Evolutionary conservation across 169 alveolate genomes (phyloP).

Genomic region (Plasmodium ovale): DNA sequence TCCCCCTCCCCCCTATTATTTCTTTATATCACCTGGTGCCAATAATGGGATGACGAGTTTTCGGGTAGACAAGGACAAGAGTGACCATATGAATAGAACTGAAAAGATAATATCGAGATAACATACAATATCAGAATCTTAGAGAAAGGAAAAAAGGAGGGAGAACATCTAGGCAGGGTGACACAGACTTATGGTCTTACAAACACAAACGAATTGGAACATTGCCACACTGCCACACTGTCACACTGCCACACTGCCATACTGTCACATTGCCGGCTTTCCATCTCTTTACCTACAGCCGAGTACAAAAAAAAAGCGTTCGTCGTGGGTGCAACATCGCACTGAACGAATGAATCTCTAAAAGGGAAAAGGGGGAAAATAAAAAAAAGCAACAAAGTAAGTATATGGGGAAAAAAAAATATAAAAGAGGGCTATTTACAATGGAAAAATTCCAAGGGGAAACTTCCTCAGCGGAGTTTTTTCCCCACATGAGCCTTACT

Average conservation of each 20-base stretch:
- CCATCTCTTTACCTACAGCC: not conserved
- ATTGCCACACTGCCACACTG: too few relatives aligned
- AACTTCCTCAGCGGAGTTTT: not conserved
- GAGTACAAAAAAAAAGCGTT: slow-evolving; percentile 31
- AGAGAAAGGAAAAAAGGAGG: too few relatives aligned
- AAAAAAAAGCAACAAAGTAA: not conserved
- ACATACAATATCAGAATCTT: too few relatives aligned
- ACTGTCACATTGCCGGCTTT: too few relatives aligned
- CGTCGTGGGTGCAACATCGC: slow-evolving; percentile 52
- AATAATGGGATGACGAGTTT: slow-evolving; percentile 6
- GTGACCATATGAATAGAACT: too few relatives aligned
- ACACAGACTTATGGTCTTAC: not conserved
- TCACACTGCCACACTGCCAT: too few relatives aligned
- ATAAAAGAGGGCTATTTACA: too few relatives aligned
- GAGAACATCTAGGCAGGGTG: too few relatives aligned
- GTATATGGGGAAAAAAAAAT: not conserved
- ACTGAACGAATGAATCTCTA: slow-evolving; percentile 27
- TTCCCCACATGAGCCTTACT: not conserved
- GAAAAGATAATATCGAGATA: too few relatives aligned
- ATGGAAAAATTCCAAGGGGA: not conserved
- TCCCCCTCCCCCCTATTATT: not conserved
- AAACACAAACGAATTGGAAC: not conserved
- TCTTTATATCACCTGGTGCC: slow-evolving; percentile 15
- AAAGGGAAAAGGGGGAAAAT: not conserved
- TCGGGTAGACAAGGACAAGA: slow-evolving; percentile 11